Base-by-base conservation (phyloP, 2,329 filamentous ascomycete species). In the Botrytis deweyae region DNA sequence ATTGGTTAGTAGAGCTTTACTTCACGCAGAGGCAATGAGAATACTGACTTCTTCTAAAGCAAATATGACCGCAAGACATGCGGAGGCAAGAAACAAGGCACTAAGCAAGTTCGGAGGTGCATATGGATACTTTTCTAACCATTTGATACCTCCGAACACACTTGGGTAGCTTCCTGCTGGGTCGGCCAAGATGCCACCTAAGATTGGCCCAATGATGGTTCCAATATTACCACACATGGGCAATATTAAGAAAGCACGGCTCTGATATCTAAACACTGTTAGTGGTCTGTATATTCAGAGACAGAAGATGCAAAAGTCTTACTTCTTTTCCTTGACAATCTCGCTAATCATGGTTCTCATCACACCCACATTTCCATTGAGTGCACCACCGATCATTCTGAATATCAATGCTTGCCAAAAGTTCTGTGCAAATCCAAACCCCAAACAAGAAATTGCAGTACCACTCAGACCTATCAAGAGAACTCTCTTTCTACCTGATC, bases 311-410 rank as follows among this genome's bases (percentile, higher is more conserved):
- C 6, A 20, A 20, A 44, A 69, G 70, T 18, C 75, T 74, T 62
- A 91, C 84, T 88, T 91, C 82, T 91, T 92, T 82, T 93, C 91
- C 68, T 86, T 85, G 55, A 93, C 88, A 49, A 92, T 91, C 81
- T 94, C 92, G 2, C 88, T 87, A 64, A 93, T 91, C 87, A 93
- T 91, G 9, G 91, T 93, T 75, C 91, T 84, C 89, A 93, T 91
- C 4, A 93, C 90, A 0, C 91, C 91, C 2, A 93, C 87, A 79
- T 93, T 94, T 2, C 91, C 92, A 80, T 93, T 93, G 67, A 93
- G 81, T 18, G 88, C 83, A 0, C 92, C 92, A 1, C 89, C 90
- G 10, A 93, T 76, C 42, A 86, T 86, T 10, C 91, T 83, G 78
- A 83, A 85, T 79, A 90, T 90, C 46, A 89, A 80, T 18, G 91